phyloP scores from a whole-genome alignment of 2,329 filamentous ascomycete species.

The Sporothrix phasma region DNA sequence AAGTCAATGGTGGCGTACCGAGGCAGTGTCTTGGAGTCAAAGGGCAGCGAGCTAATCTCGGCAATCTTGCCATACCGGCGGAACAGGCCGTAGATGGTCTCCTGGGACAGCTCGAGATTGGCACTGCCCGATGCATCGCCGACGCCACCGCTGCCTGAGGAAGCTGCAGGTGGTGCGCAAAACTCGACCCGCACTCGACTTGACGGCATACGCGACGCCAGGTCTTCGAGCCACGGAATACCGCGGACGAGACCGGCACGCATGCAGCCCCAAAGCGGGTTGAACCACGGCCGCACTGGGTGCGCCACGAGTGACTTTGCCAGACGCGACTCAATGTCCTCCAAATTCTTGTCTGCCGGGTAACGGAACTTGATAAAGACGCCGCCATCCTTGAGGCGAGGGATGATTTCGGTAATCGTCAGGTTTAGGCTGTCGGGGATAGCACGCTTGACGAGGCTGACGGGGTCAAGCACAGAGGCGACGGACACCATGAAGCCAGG shows the following conservation, averaged over 20 bases:
- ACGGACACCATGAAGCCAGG: not conserved
- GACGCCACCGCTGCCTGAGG: constrained; percentile 1
- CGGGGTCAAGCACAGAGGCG: constrained; percentile 33
- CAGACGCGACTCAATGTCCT: constrained; percentile 42
- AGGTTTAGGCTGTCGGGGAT: constrained; percentile 54
- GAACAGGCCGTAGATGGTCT: constrained; percentile 78
- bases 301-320: constrained; percentile 54
- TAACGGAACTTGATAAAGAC: constrained; percentile 80
- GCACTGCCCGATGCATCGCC: constrained; percentile 41
- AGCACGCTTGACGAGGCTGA: constrained; percentile 47
- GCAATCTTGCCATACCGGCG: constrained; percentile 82
- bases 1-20: constrained; percentile 76
- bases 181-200: constrained; percentile 75
- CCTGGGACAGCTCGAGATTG: constrained; percentile 72
- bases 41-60: constrained; percentile 72
- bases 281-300: constrained; percentile 82
- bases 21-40: constrained; percentile 76
- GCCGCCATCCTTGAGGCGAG: constrained; percentile 81
- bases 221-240: constrained; percentile 86
- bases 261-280: constrained; percentile 58
- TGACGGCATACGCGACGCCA: constrained; percentile 67
- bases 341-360: constrained; percentile 29
- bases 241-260: constrained; percentile 66
- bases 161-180: constrained; percentile 51
- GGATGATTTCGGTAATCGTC: constrained; percentile 70